These are phyloP conservation scores for Anthoceros angustus DNA, from an alignment of 225 moss, liverwort and hornwort species.

Conservation along the genomic window DNA sequence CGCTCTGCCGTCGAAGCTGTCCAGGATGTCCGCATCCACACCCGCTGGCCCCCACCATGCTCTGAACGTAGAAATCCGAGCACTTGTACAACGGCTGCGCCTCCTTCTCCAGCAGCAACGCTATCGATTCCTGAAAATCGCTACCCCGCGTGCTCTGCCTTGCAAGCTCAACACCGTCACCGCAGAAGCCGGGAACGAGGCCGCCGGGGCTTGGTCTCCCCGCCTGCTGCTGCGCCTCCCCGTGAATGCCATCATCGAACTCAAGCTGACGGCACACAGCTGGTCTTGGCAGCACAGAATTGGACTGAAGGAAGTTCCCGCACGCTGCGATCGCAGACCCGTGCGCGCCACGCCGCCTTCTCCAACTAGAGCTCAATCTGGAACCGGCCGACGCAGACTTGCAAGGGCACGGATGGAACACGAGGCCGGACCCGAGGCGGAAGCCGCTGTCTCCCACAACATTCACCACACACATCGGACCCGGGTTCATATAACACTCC, in stretches of 20 bases:
- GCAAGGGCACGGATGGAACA: too few relatives aligned
- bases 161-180: neutral
- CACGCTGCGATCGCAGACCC: neutral
- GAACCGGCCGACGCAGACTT: neutral
- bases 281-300: neutral
- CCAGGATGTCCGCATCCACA: slow-evolving; percentile 7
- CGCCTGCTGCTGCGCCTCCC: neutral
- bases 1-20: slow-evolving; percentile 24
- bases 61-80: slow-evolving; percentile 25
- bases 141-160: neutral
- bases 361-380: neutral
- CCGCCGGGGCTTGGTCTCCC: neutral
- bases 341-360: neutral
- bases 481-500: neutral
- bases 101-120: slow-evolving; percentile 38
- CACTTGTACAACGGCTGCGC: slow-evolving; percentile 23
- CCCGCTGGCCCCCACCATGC: slow-evolving; percentile 11
- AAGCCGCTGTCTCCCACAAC: neutral
- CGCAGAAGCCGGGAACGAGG: neutral
- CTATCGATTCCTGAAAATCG: slow-evolving; percentile 24
- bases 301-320: neutral
- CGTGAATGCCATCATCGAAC: neutral
- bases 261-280: neutral
- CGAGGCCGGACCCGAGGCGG: too few relatives aligned
- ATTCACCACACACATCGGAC: neutral